Conservation (phyloP, 75 land plant genomes). For the Picea glauca region DNA sequence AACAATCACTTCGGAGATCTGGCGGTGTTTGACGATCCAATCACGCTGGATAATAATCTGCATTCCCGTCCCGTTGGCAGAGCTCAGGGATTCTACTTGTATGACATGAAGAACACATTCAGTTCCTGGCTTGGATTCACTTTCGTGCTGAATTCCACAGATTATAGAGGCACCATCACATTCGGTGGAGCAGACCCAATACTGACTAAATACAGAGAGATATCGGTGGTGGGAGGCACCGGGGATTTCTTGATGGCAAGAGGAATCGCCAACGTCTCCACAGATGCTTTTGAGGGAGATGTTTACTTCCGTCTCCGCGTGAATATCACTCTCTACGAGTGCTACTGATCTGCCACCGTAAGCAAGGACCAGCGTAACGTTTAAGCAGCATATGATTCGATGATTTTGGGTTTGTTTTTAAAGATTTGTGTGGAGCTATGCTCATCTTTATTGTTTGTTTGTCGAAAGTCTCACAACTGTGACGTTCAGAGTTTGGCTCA, state of each 20-base stretch:
- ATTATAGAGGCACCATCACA: slow-evolving; percentile 36
- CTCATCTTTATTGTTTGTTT: too few relatives aligned
- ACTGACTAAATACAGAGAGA: slow-evolving; percentile 31
- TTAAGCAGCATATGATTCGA: too few relatives aligned
- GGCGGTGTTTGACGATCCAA: slow-evolving; percentile 54
- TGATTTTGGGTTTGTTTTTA: too few relatives aligned
- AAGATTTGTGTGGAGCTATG: too few relatives aligned
- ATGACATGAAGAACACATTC: slow-evolving; percentile 26
- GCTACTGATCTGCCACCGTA: slow-evolving; percentile 7
- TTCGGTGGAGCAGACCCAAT: slow-evolving; percentile 49
- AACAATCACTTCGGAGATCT: slow-evolving; percentile 42
- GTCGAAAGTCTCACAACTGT: too few relatives aligned
- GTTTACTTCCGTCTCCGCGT: slow-evolving; percentile 39
- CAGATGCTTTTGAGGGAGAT: slow-evolving; percentile 46
- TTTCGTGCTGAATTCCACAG: slow-evolving; percentile 40
- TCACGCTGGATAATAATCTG: slow-evolving; percentile 42
- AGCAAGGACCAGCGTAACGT: too few relatives aligned
- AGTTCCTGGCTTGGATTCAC: slow-evolving; percentile 48
- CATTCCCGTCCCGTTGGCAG: slow-evolving; percentile 37
- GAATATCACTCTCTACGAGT: slow-evolving; percentile 46
- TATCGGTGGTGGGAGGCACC: slow-evolving; percentile 54
- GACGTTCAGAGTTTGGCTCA: too few relatives aligned
- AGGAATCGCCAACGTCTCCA: slow-evolving; percentile 45
- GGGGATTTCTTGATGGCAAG: slow-evolving; percentile 60
- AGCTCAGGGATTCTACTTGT: slow-evolving; percentile 52